These are phyloP conservation scores for Microbotryum violaceum DNA, from an alignment of 1,284 basidiomycete species.

Conservation along the genomic window DNA sequence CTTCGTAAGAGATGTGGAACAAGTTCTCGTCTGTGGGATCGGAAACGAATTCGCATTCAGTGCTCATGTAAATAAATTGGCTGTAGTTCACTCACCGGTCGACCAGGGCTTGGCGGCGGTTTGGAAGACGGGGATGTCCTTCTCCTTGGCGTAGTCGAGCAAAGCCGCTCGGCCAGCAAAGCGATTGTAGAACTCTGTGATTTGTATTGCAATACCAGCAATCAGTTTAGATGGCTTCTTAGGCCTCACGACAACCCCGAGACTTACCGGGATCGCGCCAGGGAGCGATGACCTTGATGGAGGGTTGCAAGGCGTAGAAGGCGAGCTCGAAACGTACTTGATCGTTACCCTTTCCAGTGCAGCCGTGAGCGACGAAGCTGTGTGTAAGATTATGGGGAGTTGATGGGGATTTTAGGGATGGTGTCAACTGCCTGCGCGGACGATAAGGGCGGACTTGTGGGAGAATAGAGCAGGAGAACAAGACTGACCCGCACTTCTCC, in stretches of 20 bases:
- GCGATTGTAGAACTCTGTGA: slow-evolving; percentile 85
- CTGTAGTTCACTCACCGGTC: slow-evolving; percentile 48
- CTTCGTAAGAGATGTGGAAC: slow-evolving; percentile 99
- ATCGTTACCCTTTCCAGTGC: slow-evolving; percentile 99
- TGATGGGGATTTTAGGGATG: not conserved
- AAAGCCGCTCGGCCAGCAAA: slow-evolving; percentile 93
- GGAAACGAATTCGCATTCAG: not conserved
- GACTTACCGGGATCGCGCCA: slow-evolving; percentile 83
- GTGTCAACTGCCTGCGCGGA: not conserved
- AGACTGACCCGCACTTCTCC: slow-evolving; percentile 78
- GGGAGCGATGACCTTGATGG: slow-evolving; percentile 97
- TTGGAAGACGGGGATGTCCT: slow-evolving; percentile 88
- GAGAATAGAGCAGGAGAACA: not conserved
- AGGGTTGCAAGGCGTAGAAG: slow-evolving; percentile 96
- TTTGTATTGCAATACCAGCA: not conserved
- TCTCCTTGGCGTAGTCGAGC: slow-evolving; percentile 79
- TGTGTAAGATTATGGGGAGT: slow-evolving; percentile 9
- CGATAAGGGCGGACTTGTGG: not conserved
- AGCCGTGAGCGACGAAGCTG: slow-evolving; percentile 93
- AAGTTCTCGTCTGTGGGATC: slow-evolving; percentile 73
- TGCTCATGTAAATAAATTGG: not conserved
- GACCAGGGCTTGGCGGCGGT: slow-evolving; percentile 98
- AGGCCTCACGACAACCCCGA: not conserved
- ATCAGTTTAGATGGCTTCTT: not conserved
- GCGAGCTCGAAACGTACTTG: slow-evolving; percentile 99